A percentile compares a stretch with the other conserved stretches of the same genome.
phyloP scores from a whole-genome alignment of 371 early-diverging fungal genomes.

The Mortierella sp. region DNA sequence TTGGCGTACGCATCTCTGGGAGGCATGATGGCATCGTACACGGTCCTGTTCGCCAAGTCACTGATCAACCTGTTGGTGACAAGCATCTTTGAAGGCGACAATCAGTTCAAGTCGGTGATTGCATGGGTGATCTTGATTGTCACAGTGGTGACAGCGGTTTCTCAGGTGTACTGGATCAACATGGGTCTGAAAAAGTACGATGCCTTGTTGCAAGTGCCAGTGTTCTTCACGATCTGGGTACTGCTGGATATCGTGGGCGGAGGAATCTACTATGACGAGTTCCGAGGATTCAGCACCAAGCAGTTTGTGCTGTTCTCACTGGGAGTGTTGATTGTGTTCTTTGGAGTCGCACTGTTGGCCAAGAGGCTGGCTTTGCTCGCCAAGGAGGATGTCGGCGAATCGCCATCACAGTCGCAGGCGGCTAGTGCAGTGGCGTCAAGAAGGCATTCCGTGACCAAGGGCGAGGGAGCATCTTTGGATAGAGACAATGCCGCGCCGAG shows the following conservation, averaged over 20 bases:
- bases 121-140: slow-evolving; percentile 79
- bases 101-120: slow-evolving; percentile 74
- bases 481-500: too few species aligned
- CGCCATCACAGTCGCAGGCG: not conserved
- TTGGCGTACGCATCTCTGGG: slow-evolving; percentile 75
- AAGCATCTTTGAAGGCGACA: slow-evolving; percentile 73
- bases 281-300: slow-evolving; percentile 69
- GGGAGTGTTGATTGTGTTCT: slow-evolving; percentile 79
- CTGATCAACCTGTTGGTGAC: slow-evolving; percentile 80
- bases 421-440: slow-evolving; percentile 8
- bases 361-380: slow-evolving; percentile 55
- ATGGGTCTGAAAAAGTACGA: slow-evolving; percentile 87
- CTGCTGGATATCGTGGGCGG: slow-evolving; percentile 79
- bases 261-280: slow-evolving; percentile 89
- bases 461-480: too few species aligned
- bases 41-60: slow-evolving; percentile 86
- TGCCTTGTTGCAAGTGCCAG: slow-evolving; percentile 86
- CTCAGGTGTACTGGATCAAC: slow-evolving; percentile 87
- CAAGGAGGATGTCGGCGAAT: slow-evolving; percentile 46
- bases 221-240: slow-evolving; percentile 88
- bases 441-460: slow-evolving; percentile 6
- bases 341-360: slow-evolving; percentile 71
- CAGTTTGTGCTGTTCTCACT: slow-evolving; percentile 76
- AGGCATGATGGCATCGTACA: slow-evolving; percentile 85
- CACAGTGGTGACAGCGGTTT: slow-evolving; percentile 80